Evolutionary conservation across 164 flowering plant species (phyloP).

Genomic region (Aristolochia californica): DNA sequence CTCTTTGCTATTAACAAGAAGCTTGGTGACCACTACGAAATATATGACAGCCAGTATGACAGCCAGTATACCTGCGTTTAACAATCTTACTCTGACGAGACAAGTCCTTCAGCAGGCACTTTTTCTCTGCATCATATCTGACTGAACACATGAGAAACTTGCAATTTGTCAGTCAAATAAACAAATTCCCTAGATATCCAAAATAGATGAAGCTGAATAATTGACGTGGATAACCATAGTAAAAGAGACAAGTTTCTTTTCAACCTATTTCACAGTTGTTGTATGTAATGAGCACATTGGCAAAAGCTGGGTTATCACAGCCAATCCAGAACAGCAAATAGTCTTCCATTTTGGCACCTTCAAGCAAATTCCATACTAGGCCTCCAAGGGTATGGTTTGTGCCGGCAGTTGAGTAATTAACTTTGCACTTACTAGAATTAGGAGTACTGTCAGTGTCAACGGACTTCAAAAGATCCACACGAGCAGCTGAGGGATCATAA

Average conservation of each 20-base stretch:
- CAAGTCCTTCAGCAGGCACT: conserved; percentile 42
- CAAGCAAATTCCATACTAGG: conserved; percentile 58
- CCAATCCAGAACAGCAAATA: conserved; percentile 79
- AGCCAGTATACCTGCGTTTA: conserved; percentile 63
- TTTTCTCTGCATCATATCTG: conserved; percentile 60
- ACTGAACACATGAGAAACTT: conserved; percentile 34
- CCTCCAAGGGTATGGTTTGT: conserved; percentile 57
- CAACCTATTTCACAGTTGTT: conserved; percentile 82
- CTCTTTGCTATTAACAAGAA: too few relatives aligned
- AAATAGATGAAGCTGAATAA: not conserved
- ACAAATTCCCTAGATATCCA: not conserved
- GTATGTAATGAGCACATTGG: conserved; percentile 66
- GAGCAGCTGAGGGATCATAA: conserved; percentile 9
- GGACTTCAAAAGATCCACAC: conserved; percentile 12
- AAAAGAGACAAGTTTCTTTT: not conserved
- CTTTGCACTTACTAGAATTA: conserved; percentile 1
- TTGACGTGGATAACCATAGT: not conserved
- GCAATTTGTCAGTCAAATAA: not conserved
- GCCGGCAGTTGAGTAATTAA: conserved; percentile 2
- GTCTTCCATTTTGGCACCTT: conserved; percentile 55
- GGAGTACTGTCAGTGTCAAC: not conserved
- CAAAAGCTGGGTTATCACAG: conserved; percentile 68
- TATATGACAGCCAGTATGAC: too few relatives aligned
- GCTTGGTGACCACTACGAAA: too few relatives aligned
- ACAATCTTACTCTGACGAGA: conserved; percentile 60